A percentile compares a stretch with the other conserved stretches of the same genome.
These are phyloP conservation scores for Lactarius sp. DNA, from an alignment of 768 basidiomycete genomes.

Conservation along the genomic window DNA sequence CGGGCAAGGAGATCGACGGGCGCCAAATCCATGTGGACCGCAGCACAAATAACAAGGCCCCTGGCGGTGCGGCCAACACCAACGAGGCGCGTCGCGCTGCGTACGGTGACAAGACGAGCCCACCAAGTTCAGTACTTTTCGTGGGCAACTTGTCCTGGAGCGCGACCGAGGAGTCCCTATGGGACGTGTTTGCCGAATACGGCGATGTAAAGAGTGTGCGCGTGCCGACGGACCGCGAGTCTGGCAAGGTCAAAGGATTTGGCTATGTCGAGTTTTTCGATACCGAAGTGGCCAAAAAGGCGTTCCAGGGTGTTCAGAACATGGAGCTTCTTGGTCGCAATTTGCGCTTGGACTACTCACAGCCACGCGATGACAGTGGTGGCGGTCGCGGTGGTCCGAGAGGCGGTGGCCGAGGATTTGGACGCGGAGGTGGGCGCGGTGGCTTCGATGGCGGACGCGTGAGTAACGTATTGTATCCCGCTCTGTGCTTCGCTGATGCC, in stretches of 20 bases:
- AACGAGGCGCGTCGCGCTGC: slow-evolving; percentile 68
- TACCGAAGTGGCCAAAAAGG: slow-evolving; percentile 73
- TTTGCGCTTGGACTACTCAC: slow-evolving; percentile 69
- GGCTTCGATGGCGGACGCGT: slow-evolving; percentile 43
- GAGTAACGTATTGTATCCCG: slow-evolving; percentile 25
- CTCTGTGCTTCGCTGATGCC: slow-evolving; percentile 32
- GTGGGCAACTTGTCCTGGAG: slow-evolving; percentile 86
- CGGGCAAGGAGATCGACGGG: slow-evolving; percentile 89
- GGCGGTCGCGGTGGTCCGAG: slow-evolving; percentile 47
- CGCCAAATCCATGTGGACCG: slow-evolving; percentile 84
- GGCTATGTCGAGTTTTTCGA: slow-evolving; percentile 94
- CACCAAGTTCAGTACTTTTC: slow-evolving; percentile 75
- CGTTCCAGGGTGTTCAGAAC: slow-evolving; percentile 63
- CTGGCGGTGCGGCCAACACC: slow-evolving; percentile 30
- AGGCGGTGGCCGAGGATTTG: slow-evolving; percentile 38
- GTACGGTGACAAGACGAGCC: slow-evolving; percentile 66
- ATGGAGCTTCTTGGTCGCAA: slow-evolving; percentile 75
- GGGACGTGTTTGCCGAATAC: slow-evolving; percentile 86
- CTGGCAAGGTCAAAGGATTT: slow-evolving; percentile 89
- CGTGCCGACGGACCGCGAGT: slow-evolving; percentile 88
- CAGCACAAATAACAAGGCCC: slow-evolving; percentile 51
- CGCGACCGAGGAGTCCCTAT: slow-evolving; percentile 76
- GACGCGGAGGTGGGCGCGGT: slow-evolving; percentile 38
- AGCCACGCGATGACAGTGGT: slow-evolving; percentile 64
- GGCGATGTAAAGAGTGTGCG: slow-evolving; percentile 83